Conservation (phyloP, 2,329 filamentous ascomycete species). For the Fusarium paranaense region DNA sequence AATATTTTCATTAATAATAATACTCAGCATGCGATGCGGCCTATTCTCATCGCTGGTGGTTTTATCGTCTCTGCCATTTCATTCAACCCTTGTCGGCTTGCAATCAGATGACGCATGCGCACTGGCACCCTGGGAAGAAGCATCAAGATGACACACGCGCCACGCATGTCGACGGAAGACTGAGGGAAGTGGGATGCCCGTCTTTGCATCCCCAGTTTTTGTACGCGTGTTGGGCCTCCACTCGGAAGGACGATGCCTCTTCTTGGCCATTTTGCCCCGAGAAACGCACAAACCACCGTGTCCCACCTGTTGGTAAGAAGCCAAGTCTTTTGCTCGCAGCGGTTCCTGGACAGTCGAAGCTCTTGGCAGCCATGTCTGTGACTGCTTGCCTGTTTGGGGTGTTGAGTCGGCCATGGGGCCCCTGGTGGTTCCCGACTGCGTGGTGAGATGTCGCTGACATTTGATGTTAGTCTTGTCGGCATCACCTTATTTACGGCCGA, state of each 20-base stretch:
- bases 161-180: not conserved
- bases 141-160: too few species aligned
- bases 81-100: not conserved
- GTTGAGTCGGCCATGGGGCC: not conserved
- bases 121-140: too few species aligned
- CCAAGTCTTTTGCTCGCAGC: not conserved
- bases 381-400: not conserved
- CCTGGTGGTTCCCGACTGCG: not conserved
- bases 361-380: not conserved
- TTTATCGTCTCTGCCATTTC: not conserved
- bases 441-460: not conserved
- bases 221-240: not conserved
- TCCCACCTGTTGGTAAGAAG: not conserved
- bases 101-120: not conserved
- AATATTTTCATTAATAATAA: too few species aligned
- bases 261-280: not conserved
- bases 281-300: not conserved
- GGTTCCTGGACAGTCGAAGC: not conserved
- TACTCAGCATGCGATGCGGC: too few species aligned
- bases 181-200: not conserved
- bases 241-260: not conserved
- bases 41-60: not conserved
- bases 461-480: not conserved
- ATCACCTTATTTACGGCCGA: not conserved
- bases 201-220: not conserved